Evolutionary conservation across 345 rosid genomes (phyloP).

Genomic region (Salix suchowensis): DNA sequence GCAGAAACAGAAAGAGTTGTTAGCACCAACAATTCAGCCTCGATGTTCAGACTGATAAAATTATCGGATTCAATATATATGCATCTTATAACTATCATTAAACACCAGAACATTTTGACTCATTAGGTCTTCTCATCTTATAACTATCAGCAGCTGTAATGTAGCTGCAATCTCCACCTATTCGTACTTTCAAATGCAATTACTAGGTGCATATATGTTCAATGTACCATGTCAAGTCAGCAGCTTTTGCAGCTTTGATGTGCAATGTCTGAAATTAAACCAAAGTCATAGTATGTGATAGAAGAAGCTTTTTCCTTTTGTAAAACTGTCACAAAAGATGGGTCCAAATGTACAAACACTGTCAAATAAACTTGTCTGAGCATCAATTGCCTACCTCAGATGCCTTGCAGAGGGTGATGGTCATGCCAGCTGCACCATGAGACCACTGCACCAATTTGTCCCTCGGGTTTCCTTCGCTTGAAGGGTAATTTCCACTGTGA

Average conservation of each 20-base stretch:
- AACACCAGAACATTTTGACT: background rate
- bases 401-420: slow-evolving; percentile 76
- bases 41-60: background rate
- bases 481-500: slow-evolving; percentile 78
- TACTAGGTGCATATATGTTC: background rate
- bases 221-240: background rate
- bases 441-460: slow-evolving; percentile 90
- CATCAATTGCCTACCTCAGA: slow-evolving; percentile 44
- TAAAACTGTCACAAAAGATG: background rate
- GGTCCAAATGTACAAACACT: background rate
- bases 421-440: slow-evolving; percentile 78
- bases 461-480: slow-evolving; percentile 84
- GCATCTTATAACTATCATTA: too few species aligned
- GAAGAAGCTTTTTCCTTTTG: background rate
- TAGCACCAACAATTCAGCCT: background rate
- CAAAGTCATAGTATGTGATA: background rate
- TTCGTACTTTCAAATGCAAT: background rate
- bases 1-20: background rate
- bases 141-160: background rate
- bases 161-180: background rate
- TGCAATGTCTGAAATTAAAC: background rate
- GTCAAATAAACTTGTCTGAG: background rate
- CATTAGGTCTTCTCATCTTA: background rate
- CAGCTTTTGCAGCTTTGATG: background rate
- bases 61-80: background rate